Percentiles rank a stretch among this genome's conserved stretches.
These are phyloP conservation scores for Nakazawaea wyomingensis DNA, from an alignment of 805 yeast species.

Conservation along the genomic window DNA sequence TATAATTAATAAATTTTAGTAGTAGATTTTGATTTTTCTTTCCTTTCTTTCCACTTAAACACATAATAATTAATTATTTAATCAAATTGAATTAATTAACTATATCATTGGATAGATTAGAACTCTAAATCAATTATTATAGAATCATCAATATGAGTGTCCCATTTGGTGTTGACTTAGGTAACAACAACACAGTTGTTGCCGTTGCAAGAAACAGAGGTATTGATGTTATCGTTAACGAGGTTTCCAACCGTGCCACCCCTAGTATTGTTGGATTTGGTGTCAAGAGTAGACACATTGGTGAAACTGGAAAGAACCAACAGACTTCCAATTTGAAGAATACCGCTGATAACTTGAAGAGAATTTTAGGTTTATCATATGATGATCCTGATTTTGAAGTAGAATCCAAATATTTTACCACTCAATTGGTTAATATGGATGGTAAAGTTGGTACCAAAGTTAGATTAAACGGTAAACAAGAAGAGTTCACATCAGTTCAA, in stretches of 20 bases:
- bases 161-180: constrained; percentile 97
- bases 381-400: constrained; percentile 70
- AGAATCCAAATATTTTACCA: constrained; percentile 72
- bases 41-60: too few relatives aligned
- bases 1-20: too few relatives aligned
- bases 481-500: constrained; percentile 82
- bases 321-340: constrained; percentile 95
- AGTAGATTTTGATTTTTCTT: too few relatives aligned
- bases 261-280: constrained; percentile 91
- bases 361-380: constrained; percentile 77
- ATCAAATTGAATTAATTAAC: too few relatives aligned
- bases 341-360: constrained; percentile 91
- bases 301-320: constrained; percentile 94
- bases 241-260: constrained; percentile 95
- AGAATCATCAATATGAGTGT: constrained; percentile 55
- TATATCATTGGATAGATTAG: neutral
- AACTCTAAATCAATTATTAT: neutral
- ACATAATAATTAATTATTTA: too few relatives aligned
- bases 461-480: constrained; percentile 72
- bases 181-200: constrained; percentile 88
- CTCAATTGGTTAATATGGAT: constrained; percentile 63
- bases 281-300: constrained; percentile 79
- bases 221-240: constrained; percentile 96
- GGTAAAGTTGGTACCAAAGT: constrained; percentile 85
- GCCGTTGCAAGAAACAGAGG: constrained; percentile 98